phyloP scores from a whole-genome alignment of 23 red algal species.

The Agarophyton chilense region DNA sequence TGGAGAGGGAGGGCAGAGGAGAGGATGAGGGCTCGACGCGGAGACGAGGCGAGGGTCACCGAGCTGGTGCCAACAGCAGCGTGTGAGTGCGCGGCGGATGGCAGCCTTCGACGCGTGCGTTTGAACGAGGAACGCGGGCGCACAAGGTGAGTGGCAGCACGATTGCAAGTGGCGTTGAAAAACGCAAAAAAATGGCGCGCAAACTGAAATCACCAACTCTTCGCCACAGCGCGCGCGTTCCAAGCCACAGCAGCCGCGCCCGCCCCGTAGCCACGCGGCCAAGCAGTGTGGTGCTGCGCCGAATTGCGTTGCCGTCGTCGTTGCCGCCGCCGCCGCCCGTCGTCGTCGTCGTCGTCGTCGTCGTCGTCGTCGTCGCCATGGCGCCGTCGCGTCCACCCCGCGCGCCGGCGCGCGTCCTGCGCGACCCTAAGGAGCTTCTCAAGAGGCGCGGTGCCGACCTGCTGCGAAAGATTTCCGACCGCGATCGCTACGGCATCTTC shows the following conservation, averaged over 20 bases:
- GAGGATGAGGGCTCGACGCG: no score
- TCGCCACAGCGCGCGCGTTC: no score
- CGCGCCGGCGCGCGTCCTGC: constrained; percentile 15
- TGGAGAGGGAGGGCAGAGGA: background rate
- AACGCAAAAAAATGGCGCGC: background rate
- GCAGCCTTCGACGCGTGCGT: background rate
- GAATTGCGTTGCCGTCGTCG: no score
- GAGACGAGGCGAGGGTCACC: no score
- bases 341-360: background rate
- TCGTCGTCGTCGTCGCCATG: background rate
- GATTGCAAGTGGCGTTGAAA: background rate
- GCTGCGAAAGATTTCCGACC: constrained; percentile 73
- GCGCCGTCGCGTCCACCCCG: constrained; percentile 62
- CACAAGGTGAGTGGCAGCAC: no score
- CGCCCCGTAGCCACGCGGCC: no score
- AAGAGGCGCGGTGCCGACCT: constrained; percentile 60
- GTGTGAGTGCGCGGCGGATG: background rate
- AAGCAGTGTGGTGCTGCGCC: no score
- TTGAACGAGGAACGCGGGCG: background rate
- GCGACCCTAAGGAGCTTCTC: constrained; percentile 55
- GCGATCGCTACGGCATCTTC: constrained; percentile 77
- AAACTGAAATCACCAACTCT: background rate
- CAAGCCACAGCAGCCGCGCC: no score
- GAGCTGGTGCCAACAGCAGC: background rate
- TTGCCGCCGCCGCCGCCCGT: background rate